phyloP scores from a whole-genome alignment of 768 basidiomycete species.

The Amyloporia xantha region DNA sequence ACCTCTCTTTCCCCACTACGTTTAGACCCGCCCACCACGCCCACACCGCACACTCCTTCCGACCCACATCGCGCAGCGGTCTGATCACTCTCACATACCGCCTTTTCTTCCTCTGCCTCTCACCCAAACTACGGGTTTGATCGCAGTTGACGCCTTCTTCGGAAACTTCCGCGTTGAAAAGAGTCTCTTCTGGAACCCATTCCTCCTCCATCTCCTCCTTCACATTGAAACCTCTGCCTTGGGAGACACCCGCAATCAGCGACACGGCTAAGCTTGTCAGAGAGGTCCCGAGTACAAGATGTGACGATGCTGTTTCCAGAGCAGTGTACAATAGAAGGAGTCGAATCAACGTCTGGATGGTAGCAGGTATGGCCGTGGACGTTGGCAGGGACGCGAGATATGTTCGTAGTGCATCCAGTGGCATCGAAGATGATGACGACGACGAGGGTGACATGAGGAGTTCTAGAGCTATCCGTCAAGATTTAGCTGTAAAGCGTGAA shows the following conservation, averaged over 20 bases:
- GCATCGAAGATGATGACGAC: slow-evolving; percentile 12
- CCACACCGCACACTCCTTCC: slow-evolving; percentile 76
- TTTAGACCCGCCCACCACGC: slow-evolving; percentile 62
- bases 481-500: neutral
- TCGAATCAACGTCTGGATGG: slow-evolving; percentile 54
- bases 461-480: slow-evolving; percentile 11
- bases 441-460: slow-evolving; percentile 15
- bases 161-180: neutral
- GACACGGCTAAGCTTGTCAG: slow-evolving; percentile 73
- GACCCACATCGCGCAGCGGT: slow-evolving; percentile 66
- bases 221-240: slow-evolving; percentile 70
- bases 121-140: too few relatives aligned
- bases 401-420: slow-evolving; percentile 30
- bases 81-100: slow-evolving; percentile 46
- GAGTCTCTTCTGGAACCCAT: slow-evolving; percentile 38
- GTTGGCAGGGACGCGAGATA: slow-evolving; percentile 70
- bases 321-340: slow-evolving; percentile 70
- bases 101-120: slow-evolving; percentile 1
- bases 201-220: slow-evolving; percentile 66
- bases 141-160: too few relatives aligned
- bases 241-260: slow-evolving; percentile 66
- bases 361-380: slow-evolving; percentile 55
- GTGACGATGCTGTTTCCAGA: slow-evolving; percentile 51
- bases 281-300: slow-evolving; percentile 72
- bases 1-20: slow-evolving; percentile 44